These are phyloP conservation scores for Rhizopogon vinicolor DNA, from an alignment of 768 basidiomycete genomes.

Conservation along the genomic window DNA sequence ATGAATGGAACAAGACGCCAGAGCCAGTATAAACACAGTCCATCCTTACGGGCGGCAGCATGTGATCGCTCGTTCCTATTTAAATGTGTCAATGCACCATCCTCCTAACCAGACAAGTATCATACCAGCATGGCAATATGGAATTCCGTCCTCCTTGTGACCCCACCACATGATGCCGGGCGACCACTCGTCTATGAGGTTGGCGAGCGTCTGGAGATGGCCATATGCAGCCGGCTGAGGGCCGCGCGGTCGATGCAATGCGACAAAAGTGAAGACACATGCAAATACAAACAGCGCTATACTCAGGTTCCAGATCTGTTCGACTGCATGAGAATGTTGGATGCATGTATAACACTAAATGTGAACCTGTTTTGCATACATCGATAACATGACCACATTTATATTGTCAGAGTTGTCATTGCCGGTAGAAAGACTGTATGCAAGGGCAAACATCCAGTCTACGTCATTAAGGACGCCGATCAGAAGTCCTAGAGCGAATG, in stretches of 20 bases:
- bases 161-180: conserved; percentile 15
- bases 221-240: conserved; percentile 28
- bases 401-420: no score
- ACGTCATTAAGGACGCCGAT: not conserved
- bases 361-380: conserved; percentile 24
- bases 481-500: not conserved
- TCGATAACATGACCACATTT: not conserved
- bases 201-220: conserved; percentile 29
- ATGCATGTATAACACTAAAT: not conserved
- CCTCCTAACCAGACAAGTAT: not conserved
- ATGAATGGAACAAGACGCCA: not conserved
- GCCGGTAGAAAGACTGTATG: conserved; percentile 14
- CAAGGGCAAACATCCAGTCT: conserved; percentile 30
- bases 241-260: conserved; percentile 12
- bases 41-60: not conserved
- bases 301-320: conserved; percentile 24
- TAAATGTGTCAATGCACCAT: not conserved
- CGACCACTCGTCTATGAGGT: conserved; percentile 32
- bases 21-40: not conserved
- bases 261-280: conserved; percentile 12
- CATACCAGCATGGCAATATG: not conserved
- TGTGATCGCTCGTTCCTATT: conserved; percentile 2
- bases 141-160: conserved; percentile 9
- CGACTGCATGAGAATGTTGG: not conserved
- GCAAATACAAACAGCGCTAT: conserved; percentile 15